Evolutionary conservation across 148 eudicot species (phyloP).

Genomic region (Salicornia ramosissima): DNA sequence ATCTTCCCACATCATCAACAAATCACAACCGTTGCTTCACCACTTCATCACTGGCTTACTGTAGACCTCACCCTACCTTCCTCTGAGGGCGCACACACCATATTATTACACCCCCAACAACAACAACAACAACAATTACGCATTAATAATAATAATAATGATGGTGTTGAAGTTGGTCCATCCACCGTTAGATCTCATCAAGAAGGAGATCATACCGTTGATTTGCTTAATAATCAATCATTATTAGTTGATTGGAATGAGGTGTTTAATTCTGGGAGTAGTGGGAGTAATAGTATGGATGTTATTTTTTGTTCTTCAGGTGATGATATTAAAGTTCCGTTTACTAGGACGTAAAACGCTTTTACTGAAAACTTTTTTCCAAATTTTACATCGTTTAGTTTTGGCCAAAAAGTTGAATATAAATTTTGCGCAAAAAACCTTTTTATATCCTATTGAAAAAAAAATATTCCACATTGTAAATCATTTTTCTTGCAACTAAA

Average conservation of each 20-base stretch:
- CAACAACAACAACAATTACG: neutral
- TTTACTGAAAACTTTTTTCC: no score
- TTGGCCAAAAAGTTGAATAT: no score
- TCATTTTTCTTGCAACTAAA: no score
- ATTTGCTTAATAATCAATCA: slow-evolving; percentile 9
- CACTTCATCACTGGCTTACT: slow-evolving; percentile 31
- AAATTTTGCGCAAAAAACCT: no score
- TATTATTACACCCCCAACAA: neutral
- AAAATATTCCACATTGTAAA: no score
- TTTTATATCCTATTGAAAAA: no score
- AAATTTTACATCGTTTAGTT: no score
- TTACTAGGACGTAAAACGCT: no score
- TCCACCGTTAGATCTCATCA: slow-evolving; percentile 18
- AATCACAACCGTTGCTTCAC: slow-evolving; percentile 1
- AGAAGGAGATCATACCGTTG: slow-evolving; percentile 1
- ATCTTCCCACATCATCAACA: slow-evolving; percentile 3
- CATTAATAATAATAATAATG: neutral
- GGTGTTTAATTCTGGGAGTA: slow-evolving; percentile 66
- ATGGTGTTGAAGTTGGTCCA: neutral
- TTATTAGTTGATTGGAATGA: slow-evolving; percentile 63
- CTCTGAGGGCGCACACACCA: slow-evolving; percentile 11
- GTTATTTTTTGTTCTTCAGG: slow-evolving; percentile 37
- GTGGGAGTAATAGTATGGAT: slow-evolving; percentile 60
- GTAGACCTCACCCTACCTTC: slow-evolving; percentile 24
- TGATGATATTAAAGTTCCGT: slow-evolving; percentile 33